Percentiles rank a stretch among this genome's conserved stretches.
Conservation (phyloP, 371 early-diverging fungal species). For the Mucor velutinosus region DNA sequence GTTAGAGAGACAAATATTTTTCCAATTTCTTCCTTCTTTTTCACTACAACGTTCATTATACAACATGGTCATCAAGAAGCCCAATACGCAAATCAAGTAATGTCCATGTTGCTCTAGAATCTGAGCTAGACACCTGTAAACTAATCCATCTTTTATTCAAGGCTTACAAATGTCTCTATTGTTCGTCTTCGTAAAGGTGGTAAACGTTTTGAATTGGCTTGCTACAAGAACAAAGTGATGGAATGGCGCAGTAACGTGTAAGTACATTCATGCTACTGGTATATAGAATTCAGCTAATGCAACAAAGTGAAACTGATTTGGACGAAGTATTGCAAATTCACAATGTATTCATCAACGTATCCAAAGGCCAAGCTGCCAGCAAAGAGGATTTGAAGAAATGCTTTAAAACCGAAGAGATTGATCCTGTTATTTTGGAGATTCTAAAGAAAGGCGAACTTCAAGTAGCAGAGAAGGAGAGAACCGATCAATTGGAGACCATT, state of each 20-base stretch:
- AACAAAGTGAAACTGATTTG: slow-evolving; percentile 87
- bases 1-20: neutral
- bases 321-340: slow-evolving; percentile 96
- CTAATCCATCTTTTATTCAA: slow-evolving; percentile 20
- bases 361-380: slow-evolving; percentile 94
- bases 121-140: neutral
- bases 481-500: slow-evolving; percentile 78
- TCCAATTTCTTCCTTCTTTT: neutral
- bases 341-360: slow-evolving; percentile 92
- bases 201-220: slow-evolving; percentile 96
- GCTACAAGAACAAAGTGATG: slow-evolving; percentile 98
- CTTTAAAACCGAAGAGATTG: slow-evolving; percentile 86
- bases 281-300: neutral
- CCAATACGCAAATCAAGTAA: slow-evolving; percentile 61
- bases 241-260: slow-evolving; percentile 95
- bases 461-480: slow-evolving; percentile 94
- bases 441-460: slow-evolving; percentile 95
- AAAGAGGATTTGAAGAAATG: slow-evolving; percentile 85
- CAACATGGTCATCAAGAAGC: slow-evolving; percentile 53
- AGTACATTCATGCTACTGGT: slow-evolving; percentile 19
- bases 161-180: slow-evolving; percentile 93
- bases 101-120: neutral
- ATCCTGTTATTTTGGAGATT: slow-evolving; percentile 88
- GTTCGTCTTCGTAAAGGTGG: slow-evolving; percentile 97
- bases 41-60: neutral